Evolutionary conservation across 2,329 filamentous ascomycete species (phyloP).

Genomic region (Talaromyces sp.): DNA sequence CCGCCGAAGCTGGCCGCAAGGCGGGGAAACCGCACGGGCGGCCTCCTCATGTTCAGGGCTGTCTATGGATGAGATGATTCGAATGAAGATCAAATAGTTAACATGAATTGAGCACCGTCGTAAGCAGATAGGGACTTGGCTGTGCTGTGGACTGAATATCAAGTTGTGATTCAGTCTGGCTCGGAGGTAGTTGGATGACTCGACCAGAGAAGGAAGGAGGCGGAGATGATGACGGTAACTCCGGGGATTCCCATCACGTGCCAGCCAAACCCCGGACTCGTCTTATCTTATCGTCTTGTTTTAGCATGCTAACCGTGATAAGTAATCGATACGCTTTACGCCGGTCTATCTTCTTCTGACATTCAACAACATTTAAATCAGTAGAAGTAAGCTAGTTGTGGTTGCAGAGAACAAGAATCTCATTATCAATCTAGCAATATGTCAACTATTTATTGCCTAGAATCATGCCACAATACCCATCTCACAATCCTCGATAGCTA

Average conservation of each 20-base stretch:
- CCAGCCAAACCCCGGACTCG: not conserved
- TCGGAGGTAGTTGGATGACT: not conserved
- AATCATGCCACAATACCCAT: constrained; percentile 10
- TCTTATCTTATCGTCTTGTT: constrained; percentile 1
- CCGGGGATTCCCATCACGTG: constrained; percentile 6
- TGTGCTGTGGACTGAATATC: not conserved
- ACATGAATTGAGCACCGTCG: not conserved
- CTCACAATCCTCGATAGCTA: constrained; percentile 13
- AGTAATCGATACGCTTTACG: not conserved
- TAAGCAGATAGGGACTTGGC: not conserved
- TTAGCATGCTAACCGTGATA: too few species aligned
- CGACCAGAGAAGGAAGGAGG: not conserved
- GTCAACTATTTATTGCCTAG: not conserved
- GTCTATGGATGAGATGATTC: not conserved
- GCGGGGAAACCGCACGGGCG: constrained; percentile 25
- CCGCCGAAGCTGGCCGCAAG: constrained; percentile 19
- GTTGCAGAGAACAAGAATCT: too few species aligned
- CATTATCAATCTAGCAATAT: too few species aligned
- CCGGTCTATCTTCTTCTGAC: too few species aligned
- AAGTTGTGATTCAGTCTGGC: not conserved
- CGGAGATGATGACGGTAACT: constrained; percentile 1
- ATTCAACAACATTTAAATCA: too few species aligned
- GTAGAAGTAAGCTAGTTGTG: too few species aligned
- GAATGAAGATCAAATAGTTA: not conserved
- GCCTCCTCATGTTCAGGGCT: constrained; percentile 29